phyloP scores from a whole-genome alignment of 148 eudicot species.

The Agrostemma githago region DNA sequence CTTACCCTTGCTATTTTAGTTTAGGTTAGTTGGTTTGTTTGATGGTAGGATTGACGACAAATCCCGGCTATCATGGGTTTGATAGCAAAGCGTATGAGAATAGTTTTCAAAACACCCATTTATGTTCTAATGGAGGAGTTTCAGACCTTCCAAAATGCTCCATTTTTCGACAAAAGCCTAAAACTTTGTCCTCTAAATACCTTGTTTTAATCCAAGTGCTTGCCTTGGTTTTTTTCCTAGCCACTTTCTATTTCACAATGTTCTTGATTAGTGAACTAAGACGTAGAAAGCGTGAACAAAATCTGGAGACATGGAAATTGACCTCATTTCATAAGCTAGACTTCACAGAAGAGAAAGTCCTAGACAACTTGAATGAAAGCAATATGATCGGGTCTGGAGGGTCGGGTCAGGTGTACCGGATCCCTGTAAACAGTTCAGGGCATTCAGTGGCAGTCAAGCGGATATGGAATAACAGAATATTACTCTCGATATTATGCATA shows the following conservation, averaged over 20 bases:
- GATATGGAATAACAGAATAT: too few relatives aligned
- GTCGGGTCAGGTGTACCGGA: constrained; percentile 49
- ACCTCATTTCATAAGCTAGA: constrained; percentile 48
- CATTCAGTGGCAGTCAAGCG: constrained; percentile 43
- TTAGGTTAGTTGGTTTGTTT: too few relatives aligned
- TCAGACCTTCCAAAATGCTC: constrained; percentile 40
- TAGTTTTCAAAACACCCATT: constrained; percentile 28
- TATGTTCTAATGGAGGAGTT: constrained; percentile 38
- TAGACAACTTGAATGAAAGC: constrained; percentile 41
- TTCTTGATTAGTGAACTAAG: constrained; percentile 22
- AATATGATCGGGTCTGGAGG: constrained; percentile 65
- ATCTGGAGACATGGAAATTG: constrained; percentile 37
- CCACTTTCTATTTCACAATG: constrained; percentile 26
- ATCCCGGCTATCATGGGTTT: constrained; percentile 17
- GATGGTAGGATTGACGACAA: too few relatives aligned
- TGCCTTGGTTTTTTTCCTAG: constrained; percentile 27
- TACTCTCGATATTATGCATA: too few relatives aligned
- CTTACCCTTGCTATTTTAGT: too few relatives aligned
- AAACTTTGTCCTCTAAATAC: constrained; percentile 23
- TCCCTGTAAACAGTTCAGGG: constrained; percentile 31
- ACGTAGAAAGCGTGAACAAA: constrained; percentile 25
- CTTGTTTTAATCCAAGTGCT: constrained; percentile 39
- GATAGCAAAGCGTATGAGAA: constrained; percentile 36
- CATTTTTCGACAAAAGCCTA: constrained; percentile 1
- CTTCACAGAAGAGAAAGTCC: constrained; percentile 45